Evolutionary conservation across 176 grass and related monocot species (phyloP), one percentile per base, ranked within the genome.

Genomic region (Chrysopogon serrulatus): DNA sequence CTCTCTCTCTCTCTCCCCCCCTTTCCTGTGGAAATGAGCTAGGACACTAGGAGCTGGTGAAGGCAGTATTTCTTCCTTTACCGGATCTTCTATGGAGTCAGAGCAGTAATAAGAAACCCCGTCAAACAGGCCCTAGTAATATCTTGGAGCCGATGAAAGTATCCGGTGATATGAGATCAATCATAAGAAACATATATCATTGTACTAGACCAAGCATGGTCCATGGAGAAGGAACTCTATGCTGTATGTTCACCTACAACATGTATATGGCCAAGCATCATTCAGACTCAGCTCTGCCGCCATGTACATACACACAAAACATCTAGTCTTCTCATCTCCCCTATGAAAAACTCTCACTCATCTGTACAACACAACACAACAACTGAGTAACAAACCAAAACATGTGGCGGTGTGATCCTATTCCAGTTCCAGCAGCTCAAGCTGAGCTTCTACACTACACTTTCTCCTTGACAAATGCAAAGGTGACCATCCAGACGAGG

Each of bases 401-500:
- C 12, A 37, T 35, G 39, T 62, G 36, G 41, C 21, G 8, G 37
- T 13, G 68, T 71, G 60, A 30, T 59, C 56, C 56, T 59, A 59
- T 59, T 57, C 54, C 54, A n/a, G n/a, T 24, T 57, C 21, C n/a
- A 57, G 54, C 56, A 26, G n/a, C 54, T 59, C n/a, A 3, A 59
- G 23, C 7, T 59, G 54, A 23, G 13, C 60, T 15, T 40, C 14
- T 28, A 78, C 10, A 36, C 81, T 90, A 92, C 56, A 81, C 26
- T 74, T 80, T 88, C 71, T 87, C 62, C 84, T 80, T 94, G 31
- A 94, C 74, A 33, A 56, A 84, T 17, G 79, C 79, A n/a, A 90
- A 80, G 62, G 91, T 85, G 64, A 89, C 45, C 63, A 96, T 85
- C 90, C 84, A 90, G 59, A 83, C 17, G 5, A 96, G 89, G 41